Evolutionary conservation across 2,329 filamentous ascomycete genomes (phyloP).

Genomic region (Aspergillus niger): DNA sequence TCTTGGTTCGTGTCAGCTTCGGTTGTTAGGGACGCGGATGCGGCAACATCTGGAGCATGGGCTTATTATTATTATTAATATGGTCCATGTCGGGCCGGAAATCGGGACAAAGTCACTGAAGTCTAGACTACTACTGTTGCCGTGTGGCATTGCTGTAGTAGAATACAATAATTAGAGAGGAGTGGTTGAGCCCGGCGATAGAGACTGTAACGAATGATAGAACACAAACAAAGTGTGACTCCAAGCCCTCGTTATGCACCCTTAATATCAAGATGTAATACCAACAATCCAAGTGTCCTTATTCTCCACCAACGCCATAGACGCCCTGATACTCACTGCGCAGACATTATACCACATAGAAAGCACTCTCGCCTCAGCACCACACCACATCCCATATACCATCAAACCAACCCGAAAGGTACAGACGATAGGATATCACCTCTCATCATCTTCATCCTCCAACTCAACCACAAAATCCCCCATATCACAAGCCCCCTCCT

Average conservation of each 20-base stretch:
- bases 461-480: not conserved
- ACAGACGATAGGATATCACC: not conserved
- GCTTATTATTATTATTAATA: not conserved
- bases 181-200: not conserved
- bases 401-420: not conserved
- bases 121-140: not conserved
- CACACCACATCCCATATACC: not conserved
- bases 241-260: too few species aligned
- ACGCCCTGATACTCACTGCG: too few species aligned
- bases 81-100: not conserved
- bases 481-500: constrained; percentile 6
- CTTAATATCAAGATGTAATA: too few species aligned
- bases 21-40: not conserved
- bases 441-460: not conserved
- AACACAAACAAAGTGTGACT: too few species aligned
- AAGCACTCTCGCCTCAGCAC: too few species aligned
- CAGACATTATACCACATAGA: too few species aligned
- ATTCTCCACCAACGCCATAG: too few species aligned
- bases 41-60: not conserved
- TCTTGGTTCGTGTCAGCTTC: not conserved
- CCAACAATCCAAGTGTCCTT: too few species aligned
- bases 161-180: not conserved
- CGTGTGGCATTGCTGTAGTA: not conserved
- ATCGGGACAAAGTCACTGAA: not conserved
- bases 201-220: too few species aligned